Percentiles rank a stretch among this genome's conserved stretches.
phyloP scores from a whole-genome alignment of 2,329 filamentous ascomycete genomes.

The Ceratocystis huliohia region DNA sequence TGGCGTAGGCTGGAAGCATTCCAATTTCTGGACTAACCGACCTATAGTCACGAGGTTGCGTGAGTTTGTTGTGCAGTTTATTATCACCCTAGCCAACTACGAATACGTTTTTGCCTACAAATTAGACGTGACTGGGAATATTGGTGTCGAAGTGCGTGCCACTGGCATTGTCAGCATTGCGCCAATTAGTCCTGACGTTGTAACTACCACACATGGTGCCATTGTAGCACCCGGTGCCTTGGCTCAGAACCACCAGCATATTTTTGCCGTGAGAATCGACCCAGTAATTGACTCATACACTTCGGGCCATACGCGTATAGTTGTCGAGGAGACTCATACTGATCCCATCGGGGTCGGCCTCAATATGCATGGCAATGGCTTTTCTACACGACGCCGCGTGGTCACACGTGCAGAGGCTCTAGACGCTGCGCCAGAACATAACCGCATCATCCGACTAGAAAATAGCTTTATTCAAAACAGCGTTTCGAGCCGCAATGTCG shows the following conservation, averaged over 20 bases:
- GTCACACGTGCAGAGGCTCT: slow-evolving; percentile 37
- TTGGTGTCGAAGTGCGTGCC: slow-evolving; percentile 50
- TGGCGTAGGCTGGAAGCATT: slow-evolving; percentile 60
- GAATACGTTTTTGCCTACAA: slow-evolving; percentile 46
- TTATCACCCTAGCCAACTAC: slow-evolving; percentile 58
- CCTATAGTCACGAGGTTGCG: slow-evolving; percentile 48
- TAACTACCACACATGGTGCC: slow-evolving; percentile 42
- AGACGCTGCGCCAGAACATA: slow-evolving; percentile 42
- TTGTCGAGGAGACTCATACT: slow-evolving; percentile 30
- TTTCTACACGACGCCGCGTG: slow-evolving; percentile 38
- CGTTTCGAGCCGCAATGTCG: slow-evolving; percentile 37
- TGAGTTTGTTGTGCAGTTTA: slow-evolving; percentile 54
- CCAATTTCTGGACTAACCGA: slow-evolving; percentile 51
- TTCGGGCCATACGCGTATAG: slow-evolving; percentile 39
- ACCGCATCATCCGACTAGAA: slow-evolving; percentile 39
- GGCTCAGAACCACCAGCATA: slow-evolving; percentile 58
- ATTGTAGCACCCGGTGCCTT: slow-evolving; percentile 51
- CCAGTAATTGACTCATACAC: slow-evolving; percentile 43
- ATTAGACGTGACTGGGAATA: slow-evolving; percentile 49
- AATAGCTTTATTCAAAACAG: slow-evolving; percentile 35
- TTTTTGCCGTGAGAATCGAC: slow-evolving; percentile 54
- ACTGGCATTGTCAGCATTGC: slow-evolving; percentile 53
- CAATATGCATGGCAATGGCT: slow-evolving; percentile 51
- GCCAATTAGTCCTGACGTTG: slow-evolving; percentile 43
- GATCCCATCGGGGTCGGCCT: slow-evolving; percentile 35